These are phyloP conservation scores for Sordariomycetes sp. DNA, from an alignment of 2,329 filamentous ascomycete genomes.

Conservation along the genomic window DNA sequence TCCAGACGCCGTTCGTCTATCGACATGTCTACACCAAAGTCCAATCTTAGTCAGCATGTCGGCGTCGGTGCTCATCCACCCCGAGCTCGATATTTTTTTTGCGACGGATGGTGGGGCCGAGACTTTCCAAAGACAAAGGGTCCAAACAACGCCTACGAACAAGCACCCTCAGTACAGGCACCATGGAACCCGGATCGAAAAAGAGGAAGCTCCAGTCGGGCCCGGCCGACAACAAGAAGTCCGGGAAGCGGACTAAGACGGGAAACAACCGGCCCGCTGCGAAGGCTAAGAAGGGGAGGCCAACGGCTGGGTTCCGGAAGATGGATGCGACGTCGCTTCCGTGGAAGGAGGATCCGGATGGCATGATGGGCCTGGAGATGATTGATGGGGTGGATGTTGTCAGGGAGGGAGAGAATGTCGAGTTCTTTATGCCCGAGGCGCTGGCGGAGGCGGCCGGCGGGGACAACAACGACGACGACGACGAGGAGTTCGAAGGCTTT, in stretches of 20 bases:
- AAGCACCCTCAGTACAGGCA: background rate
- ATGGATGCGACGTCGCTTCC: conserved; percentile 33
- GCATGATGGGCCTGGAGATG: conserved; percentile 85
- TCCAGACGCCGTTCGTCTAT: background rate
- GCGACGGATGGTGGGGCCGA: background rate
- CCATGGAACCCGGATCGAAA: conserved; percentile 1
- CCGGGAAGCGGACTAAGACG: conserved; percentile 2
- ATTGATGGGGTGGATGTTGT: conserved; percentile 85
- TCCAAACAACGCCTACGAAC: background rate
- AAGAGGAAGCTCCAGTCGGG: conserved; percentile 4
- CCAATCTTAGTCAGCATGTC: background rate
- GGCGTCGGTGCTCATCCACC: background rate
- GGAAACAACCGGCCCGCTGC: background rate
- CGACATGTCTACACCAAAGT: background rate
- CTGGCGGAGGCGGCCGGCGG: conserved; percentile 7
- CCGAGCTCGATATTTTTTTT: conserved; percentile 2
- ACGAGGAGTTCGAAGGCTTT: conserved; percentile 54
- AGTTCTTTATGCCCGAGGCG: conserved; percentile 34
- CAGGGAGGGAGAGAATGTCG: conserved; percentile 42
- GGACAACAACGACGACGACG: conserved; percentile 20
- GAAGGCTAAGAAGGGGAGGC: background rate
- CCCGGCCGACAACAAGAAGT: background rate
- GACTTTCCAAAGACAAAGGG: background rate
- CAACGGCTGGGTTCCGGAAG: conserved; percentile 10
- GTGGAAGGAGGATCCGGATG: conserved; percentile 75